phyloP scores from a whole-genome alignment of 2,329 filamentous ascomycete genomes.

The Seiridium cupressi region DNA sequence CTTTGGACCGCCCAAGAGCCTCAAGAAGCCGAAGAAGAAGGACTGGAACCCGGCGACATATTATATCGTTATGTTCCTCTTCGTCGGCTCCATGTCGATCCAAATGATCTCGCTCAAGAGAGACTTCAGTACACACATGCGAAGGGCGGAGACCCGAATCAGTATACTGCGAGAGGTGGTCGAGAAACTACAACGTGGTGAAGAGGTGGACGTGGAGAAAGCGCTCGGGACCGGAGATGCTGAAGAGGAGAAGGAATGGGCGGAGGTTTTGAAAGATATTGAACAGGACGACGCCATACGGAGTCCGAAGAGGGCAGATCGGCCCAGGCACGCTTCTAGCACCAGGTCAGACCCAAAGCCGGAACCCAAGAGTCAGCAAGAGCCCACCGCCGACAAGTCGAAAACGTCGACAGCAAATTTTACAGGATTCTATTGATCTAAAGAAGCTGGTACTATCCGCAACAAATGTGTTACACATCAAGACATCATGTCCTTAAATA shows the following conservation, averaged over 20 bases:
- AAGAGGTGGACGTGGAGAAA: slow-evolving; percentile 82
- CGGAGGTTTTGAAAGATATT: slow-evolving; percentile 66
- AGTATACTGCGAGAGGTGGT: slow-evolving; percentile 73
- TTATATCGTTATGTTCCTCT: slow-evolving; percentile 76
- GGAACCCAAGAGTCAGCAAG: slow-evolving; percentile 12
- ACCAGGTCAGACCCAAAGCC: slow-evolving; percentile 18
- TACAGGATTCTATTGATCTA: slow-evolving; percentile 49
- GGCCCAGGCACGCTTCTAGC: slow-evolving; percentile 29
- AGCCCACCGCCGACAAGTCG: slow-evolving; percentile 7
- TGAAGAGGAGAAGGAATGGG: slow-evolving; percentile 80
- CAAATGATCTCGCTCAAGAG: slow-evolving; percentile 82
- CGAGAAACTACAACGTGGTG: slow-evolving; percentile 66
- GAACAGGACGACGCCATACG: slow-evolving; percentile 60
- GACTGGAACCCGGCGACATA: slow-evolving; percentile 81
- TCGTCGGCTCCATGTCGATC: slow-evolving; percentile 95
- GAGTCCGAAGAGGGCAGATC: slow-evolving; percentile 41
- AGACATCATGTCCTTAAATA: slow-evolving; percentile 62
- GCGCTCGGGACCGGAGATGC: slow-evolving; percentile 75
- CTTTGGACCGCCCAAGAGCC: slow-evolving; percentile 24
- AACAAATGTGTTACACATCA: slow-evolving; percentile 26
- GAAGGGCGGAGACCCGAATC: slow-evolving; percentile 78
- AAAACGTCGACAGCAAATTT: slow-evolving; percentile 27
- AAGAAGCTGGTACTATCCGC: slow-evolving; percentile 15
- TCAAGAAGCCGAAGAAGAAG: slow-evolving; percentile 49
- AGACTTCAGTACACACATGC: slow-evolving; percentile 68